Percentiles rank a stretch among this genome's conserved stretches.
Evolutionary conservation across 352 stramenopile species (phyloP).

Genomic region (Pythium utonaiense): DNA sequence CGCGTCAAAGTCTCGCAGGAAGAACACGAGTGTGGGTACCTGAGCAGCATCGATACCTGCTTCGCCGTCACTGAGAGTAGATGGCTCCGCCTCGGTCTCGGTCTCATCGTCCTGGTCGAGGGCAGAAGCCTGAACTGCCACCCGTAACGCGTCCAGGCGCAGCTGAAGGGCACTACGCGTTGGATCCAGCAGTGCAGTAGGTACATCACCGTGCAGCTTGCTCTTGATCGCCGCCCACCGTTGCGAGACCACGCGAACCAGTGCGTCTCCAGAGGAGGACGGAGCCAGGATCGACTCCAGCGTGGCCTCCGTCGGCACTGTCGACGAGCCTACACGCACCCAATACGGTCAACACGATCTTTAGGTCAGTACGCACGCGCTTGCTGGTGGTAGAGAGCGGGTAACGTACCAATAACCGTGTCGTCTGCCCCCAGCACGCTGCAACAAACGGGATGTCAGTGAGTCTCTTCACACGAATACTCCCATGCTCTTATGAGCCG

Average conservation of each 20-base stretch:
- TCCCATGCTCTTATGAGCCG: not conserved
- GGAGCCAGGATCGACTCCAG: slow-evolving; percentile 32
- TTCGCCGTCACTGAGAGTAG: not conserved
- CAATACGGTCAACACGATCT: not conserved
- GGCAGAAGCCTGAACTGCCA: not conserved
- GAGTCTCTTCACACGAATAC: not conserved
- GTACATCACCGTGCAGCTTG: slow-evolving; percentile 39
- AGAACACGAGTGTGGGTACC: slow-evolving; percentile 38
- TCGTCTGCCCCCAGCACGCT: slow-evolving; percentile 9
- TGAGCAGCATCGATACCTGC: not conserved
- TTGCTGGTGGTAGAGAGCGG: too few species aligned
- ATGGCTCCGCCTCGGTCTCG: not conserved
- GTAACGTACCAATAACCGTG: slow-evolving; percentile 8
- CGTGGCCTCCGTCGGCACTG: slow-evolving; percentile 32
- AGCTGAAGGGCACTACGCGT: slow-evolving; percentile 8
- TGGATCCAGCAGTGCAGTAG: slow-evolving; percentile 33
- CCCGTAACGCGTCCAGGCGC: slow-evolving; percentile 11
- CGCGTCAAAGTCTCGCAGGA: slow-evolving; percentile 50
- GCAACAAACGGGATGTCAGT: not conserved
- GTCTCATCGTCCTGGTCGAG: not conserved
- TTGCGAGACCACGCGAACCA: slow-evolving; percentile 28
- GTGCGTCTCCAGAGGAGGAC: slow-evolving; percentile 16
- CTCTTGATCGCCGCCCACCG: slow-evolving; percentile 42
- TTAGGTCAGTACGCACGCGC: too few species aligned
- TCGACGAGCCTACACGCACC: slow-evolving; percentile 28